These are phyloP conservation scores for Suillus plorans DNA, from an alignment of 768 basidiomycete species.

Conservation along the genomic window DNA sequence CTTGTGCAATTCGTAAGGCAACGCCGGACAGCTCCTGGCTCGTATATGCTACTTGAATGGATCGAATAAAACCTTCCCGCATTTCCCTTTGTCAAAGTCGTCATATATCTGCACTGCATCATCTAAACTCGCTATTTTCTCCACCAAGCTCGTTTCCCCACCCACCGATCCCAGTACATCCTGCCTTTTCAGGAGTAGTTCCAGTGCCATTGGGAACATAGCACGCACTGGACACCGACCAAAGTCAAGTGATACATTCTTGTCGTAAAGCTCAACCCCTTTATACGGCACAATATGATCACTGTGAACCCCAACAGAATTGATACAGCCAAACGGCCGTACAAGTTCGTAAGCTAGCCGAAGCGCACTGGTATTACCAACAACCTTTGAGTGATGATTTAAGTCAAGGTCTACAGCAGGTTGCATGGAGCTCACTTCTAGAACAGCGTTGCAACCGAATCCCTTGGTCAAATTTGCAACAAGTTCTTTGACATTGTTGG, in stretches of 20 bases:
- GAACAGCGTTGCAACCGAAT: conserved; percentile 60
- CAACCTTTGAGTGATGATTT: conserved; percentile 44
- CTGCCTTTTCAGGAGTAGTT: conserved; percentile 65
- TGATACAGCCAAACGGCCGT: conserved; percentile 71
- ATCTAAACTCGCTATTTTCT: conserved; percentile 60
- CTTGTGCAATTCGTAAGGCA: neutral
- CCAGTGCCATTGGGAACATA: conserved; percentile 71
- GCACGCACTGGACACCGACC: conserved; percentile 80
- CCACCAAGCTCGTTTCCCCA: conserved; percentile 58
- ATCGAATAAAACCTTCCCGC: conserved; percentile 78
- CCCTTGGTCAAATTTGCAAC: conserved; percentile 54
- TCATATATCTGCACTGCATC: conserved; percentile 59
- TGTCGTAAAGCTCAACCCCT: conserved; percentile 60
- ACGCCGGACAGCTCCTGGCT: neutral
- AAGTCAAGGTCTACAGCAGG: neutral
- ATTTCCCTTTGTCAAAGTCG: conserved; percentile 67
- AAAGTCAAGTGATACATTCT: conserved; percentile 79
- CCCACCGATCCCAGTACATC: conserved; percentile 78
- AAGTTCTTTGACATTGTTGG: conserved; percentile 50
- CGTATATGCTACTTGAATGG: conserved; percentile 50
- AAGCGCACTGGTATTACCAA: conserved; percentile 66
- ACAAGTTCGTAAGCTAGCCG: conserved; percentile 68
- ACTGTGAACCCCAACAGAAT: conserved; percentile 74
- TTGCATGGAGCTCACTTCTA: conserved; percentile 50
- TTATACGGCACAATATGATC: conserved; percentile 53